These are phyloP conservation scores for Pyrus betulifolia DNA, from an alignment of 306 rosid genomes.

Conservation along the genomic window DNA sequence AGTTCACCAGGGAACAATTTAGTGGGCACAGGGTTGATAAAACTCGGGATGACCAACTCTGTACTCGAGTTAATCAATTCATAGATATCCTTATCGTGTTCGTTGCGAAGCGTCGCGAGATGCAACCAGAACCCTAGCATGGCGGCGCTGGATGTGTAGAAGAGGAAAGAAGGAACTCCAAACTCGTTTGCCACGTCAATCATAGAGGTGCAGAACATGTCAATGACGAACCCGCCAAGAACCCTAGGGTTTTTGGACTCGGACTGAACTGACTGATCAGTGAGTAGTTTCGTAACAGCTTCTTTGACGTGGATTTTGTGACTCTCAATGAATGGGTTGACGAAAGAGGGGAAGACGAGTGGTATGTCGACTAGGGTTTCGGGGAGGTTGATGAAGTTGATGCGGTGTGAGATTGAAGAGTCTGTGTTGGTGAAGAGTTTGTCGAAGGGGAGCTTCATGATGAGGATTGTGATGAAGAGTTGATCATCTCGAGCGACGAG, in stretches of 20 bases:
- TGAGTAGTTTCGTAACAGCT: constrained; percentile 3
- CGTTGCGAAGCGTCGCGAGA: not conserved
- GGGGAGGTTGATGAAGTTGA: constrained; percentile 32
- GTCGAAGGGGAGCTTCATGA: constrained; percentile 13
- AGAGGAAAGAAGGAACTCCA: constrained; percentile 13
- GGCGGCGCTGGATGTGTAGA: not conserved
- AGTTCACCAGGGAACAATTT: not conserved
- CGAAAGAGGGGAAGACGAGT: not conserved
- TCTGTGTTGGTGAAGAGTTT: not conserved
- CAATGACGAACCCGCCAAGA: constrained; percentile 20
- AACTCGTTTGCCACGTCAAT: constrained; percentile 29
- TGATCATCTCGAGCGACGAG: constrained; percentile 29
- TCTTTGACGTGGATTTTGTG: not conserved
- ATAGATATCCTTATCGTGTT: not conserved
- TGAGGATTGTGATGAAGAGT: constrained; percentile 32
- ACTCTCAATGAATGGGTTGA: not conserved
- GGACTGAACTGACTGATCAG: not conserved
- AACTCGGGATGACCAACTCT: not conserved
- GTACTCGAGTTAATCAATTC: not conserved
- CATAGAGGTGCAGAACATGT: constrained; percentile 28
- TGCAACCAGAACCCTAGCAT: constrained; percentile 3
- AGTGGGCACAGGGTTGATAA: constrained; percentile 10
- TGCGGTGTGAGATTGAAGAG: constrained; percentile 7
- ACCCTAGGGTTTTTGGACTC: not conserved
- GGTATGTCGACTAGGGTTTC: not conserved